phyloP scores from a whole-genome alignment of 139 green algal species.

The Desmodesmus armatus region DNA sequence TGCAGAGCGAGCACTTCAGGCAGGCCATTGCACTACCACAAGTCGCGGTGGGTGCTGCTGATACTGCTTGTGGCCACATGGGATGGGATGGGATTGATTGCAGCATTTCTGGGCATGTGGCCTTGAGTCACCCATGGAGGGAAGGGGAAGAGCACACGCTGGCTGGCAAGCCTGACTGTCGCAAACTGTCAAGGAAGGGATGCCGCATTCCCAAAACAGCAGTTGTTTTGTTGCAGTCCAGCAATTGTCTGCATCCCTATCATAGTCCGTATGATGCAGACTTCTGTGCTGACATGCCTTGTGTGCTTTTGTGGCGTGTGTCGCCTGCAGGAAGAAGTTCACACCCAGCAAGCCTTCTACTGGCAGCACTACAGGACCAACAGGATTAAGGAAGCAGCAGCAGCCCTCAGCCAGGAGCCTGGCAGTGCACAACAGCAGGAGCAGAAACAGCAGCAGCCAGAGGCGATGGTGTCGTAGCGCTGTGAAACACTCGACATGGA shows the following conservation, averaged over 20 bases:
- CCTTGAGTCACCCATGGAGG: neutral
- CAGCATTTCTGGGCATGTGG: neutral
- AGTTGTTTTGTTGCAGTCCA: neutral
- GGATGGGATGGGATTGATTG: neutral
- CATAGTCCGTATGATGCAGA: neutral
- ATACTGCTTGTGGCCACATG: neutral
- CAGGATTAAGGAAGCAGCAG: slow-evolving; percentile 55
- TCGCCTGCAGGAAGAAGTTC: slow-evolving; percentile 71
- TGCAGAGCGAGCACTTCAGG: slow-evolving; percentile 84
- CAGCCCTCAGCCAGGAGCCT: slow-evolving; percentile 1
- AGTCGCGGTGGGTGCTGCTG: slow-evolving; percentile 47
- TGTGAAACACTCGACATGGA: no score
- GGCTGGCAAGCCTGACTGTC: neutral
- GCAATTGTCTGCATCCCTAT: neutral
- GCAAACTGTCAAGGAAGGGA: neutral
- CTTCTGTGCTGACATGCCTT: neutral
- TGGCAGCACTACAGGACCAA: slow-evolving; percentile 83
- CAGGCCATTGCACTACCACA: slow-evolving; percentile 68
- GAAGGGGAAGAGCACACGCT: no score
- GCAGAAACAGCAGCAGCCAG: neutral
- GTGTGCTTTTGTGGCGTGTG: neutral
- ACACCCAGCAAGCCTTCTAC: slow-evolving; percentile 83
- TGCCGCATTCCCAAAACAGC: neutral
- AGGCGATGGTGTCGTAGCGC: no score
- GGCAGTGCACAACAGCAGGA: neutral